These are phyloP conservation scores for Magnolia changhungtana DNA, from an alignment of 164 flowering plant genomes.

Conservation along the genomic window DNA sequence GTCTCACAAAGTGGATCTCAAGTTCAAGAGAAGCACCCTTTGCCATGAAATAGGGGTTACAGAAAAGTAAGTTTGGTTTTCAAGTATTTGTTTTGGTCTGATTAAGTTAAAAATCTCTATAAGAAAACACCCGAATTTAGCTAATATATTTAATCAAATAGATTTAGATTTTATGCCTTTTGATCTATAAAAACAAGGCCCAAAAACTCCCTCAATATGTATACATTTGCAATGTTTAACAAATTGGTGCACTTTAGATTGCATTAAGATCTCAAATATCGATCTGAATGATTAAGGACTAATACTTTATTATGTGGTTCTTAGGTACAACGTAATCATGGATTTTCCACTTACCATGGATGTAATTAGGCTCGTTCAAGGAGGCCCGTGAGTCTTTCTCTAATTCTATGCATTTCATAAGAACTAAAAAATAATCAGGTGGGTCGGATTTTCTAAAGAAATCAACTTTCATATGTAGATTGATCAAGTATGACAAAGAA, in stretches of 20 bases:
- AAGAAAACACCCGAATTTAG: not conserved
- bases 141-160: too few species aligned
- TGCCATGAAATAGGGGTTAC: conserved; percentile 69
- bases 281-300: not conserved
- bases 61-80: conserved; percentile 30
- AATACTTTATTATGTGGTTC: not conserved
- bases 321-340: conserved; percentile 61
- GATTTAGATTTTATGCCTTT: too few species aligned
- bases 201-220: not conserved
- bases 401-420: not conserved
- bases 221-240: not conserved
- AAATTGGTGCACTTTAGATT: not conserved
- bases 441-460: not conserved
- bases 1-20: conserved; percentile 51
- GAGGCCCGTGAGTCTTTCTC: conserved; percentile 52
- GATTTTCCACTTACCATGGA: conserved; percentile 51
- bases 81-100: not conserved
- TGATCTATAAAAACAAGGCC: not conserved
- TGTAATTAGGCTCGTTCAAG: conserved; percentile 37
- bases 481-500: conserved; percentile 43
- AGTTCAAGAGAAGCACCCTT: conserved; percentile 38
- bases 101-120: too few species aligned
- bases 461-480: conserved; percentile 22
- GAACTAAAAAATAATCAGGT: not conserved
- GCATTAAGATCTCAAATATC: not conserved